Conservation (phyloP, 441 rosid species). For the Erysimum pusillum region DNA sequence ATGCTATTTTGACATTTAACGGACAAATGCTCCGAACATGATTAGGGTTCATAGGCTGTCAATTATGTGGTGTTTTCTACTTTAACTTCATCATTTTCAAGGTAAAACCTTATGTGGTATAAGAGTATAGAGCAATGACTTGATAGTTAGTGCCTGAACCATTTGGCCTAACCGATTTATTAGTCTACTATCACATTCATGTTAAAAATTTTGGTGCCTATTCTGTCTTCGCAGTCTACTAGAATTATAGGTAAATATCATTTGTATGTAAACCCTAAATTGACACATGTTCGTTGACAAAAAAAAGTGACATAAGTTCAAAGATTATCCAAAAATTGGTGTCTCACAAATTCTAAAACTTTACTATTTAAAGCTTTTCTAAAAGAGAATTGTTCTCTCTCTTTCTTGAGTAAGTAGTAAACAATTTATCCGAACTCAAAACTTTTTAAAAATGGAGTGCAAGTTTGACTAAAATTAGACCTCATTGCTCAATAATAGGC, state of each 20-base stretch:
- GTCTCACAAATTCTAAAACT: neutral
- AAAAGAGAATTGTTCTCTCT: neutral
- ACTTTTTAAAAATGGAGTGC: neutral
- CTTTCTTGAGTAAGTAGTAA: neutral
- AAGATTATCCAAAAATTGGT: constrained; percentile 1
- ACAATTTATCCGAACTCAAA: constrained; percentile 5
- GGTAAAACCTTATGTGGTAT: neutral
- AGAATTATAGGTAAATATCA: neutral
- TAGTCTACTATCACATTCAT: neutral
- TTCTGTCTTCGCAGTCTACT: neutral
- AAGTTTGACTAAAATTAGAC: constrained; percentile 16
- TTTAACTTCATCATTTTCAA: constrained; percentile 12
- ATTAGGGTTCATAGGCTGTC: constrained; percentile 33
- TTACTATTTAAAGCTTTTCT: constrained; percentile 12
- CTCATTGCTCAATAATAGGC: constrained; percentile 26
- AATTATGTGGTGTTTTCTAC: constrained; percentile 6
- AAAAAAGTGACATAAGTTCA: neutral
- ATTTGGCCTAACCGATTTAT: neutral
- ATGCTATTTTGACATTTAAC: constrained; percentile 27
- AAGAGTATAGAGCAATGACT: neutral
- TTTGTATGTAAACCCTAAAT: neutral
- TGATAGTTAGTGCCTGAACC: neutral
- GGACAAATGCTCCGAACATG: constrained; percentile 35
- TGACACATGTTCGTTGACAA: neutral
- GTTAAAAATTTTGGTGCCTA: neutral